Evolutionary conservation across 176 grass and related monocot genomes (phyloP).

Genomic region (Tillandsia leiboldiana): DNA sequence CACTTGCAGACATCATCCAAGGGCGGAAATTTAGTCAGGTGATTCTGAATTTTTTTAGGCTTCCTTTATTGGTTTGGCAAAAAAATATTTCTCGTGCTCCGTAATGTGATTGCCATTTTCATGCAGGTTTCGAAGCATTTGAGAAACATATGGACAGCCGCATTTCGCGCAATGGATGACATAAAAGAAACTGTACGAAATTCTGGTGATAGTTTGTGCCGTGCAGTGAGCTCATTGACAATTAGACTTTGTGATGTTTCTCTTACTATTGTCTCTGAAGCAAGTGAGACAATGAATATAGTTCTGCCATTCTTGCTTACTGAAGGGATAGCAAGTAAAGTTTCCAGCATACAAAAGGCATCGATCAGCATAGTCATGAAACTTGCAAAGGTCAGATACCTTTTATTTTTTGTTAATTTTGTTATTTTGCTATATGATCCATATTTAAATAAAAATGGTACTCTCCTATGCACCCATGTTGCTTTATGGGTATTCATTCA

Average conservation of each 20-base stretch:
- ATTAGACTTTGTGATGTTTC: slow-evolving; percentile 74
- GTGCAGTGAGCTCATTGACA: slow-evolving; percentile 78
- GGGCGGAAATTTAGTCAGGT: slow-evolving; percentile 87
- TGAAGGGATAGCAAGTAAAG: slow-evolving; percentile 97
- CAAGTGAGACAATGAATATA: slow-evolving; percentile 79
- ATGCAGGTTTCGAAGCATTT: slow-evolving; percentile 75
- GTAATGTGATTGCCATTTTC: slow-evolving; percentile 8
- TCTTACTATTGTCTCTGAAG: slow-evolving; percentile 68
- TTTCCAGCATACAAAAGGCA: slow-evolving; percentile 82
- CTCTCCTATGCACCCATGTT: background rate
- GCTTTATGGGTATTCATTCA: background rate
- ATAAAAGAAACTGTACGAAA: slow-evolving; percentile 98
- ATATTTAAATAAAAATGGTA: background rate
- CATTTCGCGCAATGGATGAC: slow-evolving; percentile 95
- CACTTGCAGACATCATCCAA: slow-evolving; percentile 93
- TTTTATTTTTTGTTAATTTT: slow-evolving; percentile 9
- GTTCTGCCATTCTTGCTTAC: slow-evolving; percentile 83
- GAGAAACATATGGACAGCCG: slow-evolving; percentile 74
- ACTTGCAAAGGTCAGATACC: slow-evolving; percentile 66
- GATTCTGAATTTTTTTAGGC: slow-evolving; percentile 5
- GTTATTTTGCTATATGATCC: background rate
- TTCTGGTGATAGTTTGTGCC: slow-evolving; percentile 86
- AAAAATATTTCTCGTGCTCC: background rate
- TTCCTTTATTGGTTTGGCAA: slow-evolving; percentile 10
- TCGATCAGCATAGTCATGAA: slow-evolving; percentile 92